Conservation (phyloP, 208 protist species). For the Wallacemonas collosoma region DNA sequence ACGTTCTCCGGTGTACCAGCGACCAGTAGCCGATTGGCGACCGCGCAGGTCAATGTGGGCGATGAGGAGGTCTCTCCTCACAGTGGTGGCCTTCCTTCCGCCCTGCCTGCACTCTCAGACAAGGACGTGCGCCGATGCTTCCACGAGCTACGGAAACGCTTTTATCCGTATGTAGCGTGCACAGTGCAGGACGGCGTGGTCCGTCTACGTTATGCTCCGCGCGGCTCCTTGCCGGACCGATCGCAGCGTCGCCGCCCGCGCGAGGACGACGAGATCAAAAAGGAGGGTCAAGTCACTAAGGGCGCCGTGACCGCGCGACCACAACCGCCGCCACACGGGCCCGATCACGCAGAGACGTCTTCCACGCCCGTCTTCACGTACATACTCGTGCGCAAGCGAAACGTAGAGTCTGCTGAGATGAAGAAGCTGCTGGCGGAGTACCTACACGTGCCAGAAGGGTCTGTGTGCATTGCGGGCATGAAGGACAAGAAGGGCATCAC, state of each 20-base stretch:
- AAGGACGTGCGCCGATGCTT: slow-evolving; percentile 70
- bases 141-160: slow-evolving; percentile 66
- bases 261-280: background rate
- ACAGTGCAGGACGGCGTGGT: slow-evolving; percentile 54
- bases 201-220: slow-evolving; percentile 8
- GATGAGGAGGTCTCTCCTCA: too few relatives aligned
- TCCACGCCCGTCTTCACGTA: slow-evolving; percentile 42
- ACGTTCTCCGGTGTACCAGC: background rate
- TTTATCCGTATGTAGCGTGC: slow-evolving; percentile 61
- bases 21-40: too few relatives aligned
- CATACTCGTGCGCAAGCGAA: slow-evolving; percentile 78
- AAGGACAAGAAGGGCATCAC: slow-evolving; percentile 94
- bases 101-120: slow-evolving; percentile 28
- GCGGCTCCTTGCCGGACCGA: background rate
- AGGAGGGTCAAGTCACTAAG: background rate
- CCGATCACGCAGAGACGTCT: background rate
- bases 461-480: slow-evolving; percentile 88
- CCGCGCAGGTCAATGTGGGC: too few relatives aligned
- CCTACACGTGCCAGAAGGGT: slow-evolving; percentile 37
- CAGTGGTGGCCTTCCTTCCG: too few relatives aligned
- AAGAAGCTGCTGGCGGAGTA: slow-evolving; percentile 51
- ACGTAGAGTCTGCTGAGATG: slow-evolving; percentile 82
- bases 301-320: too few relatives aligned
- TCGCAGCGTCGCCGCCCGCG: background rate
- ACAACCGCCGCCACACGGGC: background rate